phyloP scores from a whole-genome alignment of 176 grass and related monocot genomes.

The Hyparrhenia diplandra region DNA sequence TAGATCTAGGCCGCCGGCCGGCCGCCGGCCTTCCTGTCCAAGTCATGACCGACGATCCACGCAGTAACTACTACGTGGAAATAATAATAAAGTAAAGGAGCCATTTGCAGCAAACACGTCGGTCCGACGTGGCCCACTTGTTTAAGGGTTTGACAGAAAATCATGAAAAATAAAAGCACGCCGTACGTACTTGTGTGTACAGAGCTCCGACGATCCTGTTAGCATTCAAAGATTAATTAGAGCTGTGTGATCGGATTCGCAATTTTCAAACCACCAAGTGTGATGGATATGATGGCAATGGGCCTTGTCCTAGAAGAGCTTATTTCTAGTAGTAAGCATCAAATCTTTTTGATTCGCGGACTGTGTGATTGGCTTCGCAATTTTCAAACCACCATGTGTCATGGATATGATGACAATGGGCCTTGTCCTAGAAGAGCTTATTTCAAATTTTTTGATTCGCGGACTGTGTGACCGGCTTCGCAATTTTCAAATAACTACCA shows the following conservation, averaged over 20 bases:
- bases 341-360: too few relatives aligned
- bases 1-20: too few relatives aligned
- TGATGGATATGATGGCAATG: neutral
- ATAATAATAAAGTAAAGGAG: neutral
- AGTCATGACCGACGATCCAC: too few relatives aligned
- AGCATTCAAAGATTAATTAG: neutral
- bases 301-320: neutral
- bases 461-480: too few relatives aligned
- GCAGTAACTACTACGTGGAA: too few relatives aligned
- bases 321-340: neutral
- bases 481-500: too few relatives aligned
- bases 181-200: neutral
- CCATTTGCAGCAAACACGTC: neutral
- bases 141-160: neutral
- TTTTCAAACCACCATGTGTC: too few relatives aligned
- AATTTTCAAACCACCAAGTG: neutral
- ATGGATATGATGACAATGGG: too few relatives aligned
- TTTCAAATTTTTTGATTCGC: too few relatives aligned
- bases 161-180: neutral
- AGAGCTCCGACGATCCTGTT: neutral
- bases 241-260: neutral
- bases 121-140: slow-evolving; percentile 7
- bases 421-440: too few relatives aligned
- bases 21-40: too few relatives aligned
- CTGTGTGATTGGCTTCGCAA: too few relatives aligned